A percentile compares a stretch with the other conserved stretches of the same genome.
These are phyloP conservation scores for Xylaria sp. DNA, from an alignment of 2,329 filamentous ascomycete species.

Conservation along the genomic window DNA sequence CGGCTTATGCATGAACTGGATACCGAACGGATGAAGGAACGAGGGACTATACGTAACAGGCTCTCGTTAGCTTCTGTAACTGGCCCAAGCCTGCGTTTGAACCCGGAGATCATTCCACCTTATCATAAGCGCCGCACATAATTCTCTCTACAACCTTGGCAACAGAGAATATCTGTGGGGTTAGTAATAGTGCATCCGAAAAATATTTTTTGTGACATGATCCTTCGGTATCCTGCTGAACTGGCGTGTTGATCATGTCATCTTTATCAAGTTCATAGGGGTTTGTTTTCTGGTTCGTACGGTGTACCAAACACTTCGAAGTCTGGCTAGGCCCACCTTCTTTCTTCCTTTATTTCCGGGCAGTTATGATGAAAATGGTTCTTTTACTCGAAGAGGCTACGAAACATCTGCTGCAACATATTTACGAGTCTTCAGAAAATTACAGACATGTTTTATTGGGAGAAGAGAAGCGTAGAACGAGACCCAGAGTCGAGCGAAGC, in stretches of 20 bases:
- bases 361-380: not conserved
- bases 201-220: not conserved
- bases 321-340: not conserved
- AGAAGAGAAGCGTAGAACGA: not conserved
- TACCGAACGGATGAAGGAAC: not conserved
- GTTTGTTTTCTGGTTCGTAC: not conserved
- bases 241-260: not conserved
- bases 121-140: not conserved
- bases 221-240: not conserved
- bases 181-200: not conserved
- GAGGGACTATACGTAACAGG: not conserved
- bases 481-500: not conserved
- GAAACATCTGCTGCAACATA: not conserved
- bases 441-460: not conserved
- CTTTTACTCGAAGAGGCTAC: not conserved
- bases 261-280: not conserved
- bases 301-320: not conserved
- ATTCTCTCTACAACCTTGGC: not conserved
- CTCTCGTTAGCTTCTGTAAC: not conserved
- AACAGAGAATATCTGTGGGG: not conserved
- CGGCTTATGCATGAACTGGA: not conserved
- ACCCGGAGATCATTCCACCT: not conserved
- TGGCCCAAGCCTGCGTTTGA: not conserved
- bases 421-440: not conserved
- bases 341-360: not conserved